Evolutionary conservation across 352 stramenopile species (phyloP).

Genomic region (Globisporangium polare): DNA sequence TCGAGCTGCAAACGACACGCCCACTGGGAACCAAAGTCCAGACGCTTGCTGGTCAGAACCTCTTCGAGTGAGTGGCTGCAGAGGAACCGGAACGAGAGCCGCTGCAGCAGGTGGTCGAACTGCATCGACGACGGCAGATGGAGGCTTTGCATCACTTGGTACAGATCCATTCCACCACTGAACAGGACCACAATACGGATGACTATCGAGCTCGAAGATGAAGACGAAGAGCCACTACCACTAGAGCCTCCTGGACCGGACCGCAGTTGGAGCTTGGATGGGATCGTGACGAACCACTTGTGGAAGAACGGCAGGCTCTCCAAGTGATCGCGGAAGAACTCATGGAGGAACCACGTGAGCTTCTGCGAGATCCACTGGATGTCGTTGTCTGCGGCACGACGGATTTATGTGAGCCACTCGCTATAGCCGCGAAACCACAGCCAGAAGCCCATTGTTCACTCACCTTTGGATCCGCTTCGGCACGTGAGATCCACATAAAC

Average conservation of each 20-base stretch:
- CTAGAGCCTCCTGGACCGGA: conserved; percentile 18
- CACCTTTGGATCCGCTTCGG: conserved; percentile 49
- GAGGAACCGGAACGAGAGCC: conserved; percentile 7
- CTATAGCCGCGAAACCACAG: not conserved
- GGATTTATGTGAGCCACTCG: not conserved
- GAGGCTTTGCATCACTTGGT: conserved; percentile 20
- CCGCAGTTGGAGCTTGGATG: conserved; percentile 47
- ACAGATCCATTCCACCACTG: conserved; percentile 32
- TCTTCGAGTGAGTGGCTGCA: conserved; percentile 39
- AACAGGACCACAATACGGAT: conserved; percentile 70
- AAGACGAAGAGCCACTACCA: conserved; percentile 11
- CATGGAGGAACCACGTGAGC: conserved; percentile 53
- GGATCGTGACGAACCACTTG: conserved; percentile 61
- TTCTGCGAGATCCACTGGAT: conserved; percentile 32
- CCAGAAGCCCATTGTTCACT: not conserved
- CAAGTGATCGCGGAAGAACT: conserved; percentile 54
- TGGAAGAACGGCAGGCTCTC: conserved; percentile 54
- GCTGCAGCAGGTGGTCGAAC: conserved; percentile 16
- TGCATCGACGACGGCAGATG: conserved; percentile 24
- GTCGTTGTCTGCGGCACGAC: conserved; percentile 35
- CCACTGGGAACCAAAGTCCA: conserved; percentile 49
- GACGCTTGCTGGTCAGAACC: conserved; percentile 51
- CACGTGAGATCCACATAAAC: conserved; percentile 57
- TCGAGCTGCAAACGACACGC: conserved; percentile 48
- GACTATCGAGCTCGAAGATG: conserved; percentile 17